A percentile compares a stretch with the other conserved stretches of the same genome.
phyloP scores from a whole-genome alignment of 2,329 filamentous ascomycete species.

The Pyricularia sp. region DNA sequence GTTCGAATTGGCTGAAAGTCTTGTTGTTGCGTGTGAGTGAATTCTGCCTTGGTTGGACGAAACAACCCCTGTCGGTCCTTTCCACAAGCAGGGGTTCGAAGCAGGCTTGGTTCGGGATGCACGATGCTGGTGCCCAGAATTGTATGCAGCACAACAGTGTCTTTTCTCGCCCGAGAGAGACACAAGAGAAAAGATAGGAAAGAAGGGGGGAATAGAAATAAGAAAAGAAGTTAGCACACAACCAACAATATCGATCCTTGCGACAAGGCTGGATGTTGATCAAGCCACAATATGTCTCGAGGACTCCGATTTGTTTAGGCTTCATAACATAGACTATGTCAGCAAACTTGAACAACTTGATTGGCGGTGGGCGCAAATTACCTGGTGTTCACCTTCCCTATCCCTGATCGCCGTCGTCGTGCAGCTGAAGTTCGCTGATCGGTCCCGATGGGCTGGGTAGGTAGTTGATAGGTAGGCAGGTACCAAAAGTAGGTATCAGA shows the following conservation, averaged over 20 bases:
- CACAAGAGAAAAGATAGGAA: background rate
- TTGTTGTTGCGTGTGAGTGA: background rate
- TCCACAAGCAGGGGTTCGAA: background rate
- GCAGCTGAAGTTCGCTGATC: background rate
- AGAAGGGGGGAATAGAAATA: background rate
- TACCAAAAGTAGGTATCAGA: background rate
- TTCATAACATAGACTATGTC: background rate
- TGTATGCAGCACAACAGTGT: background rate
- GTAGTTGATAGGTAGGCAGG: too few relatives aligned
- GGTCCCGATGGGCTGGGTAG: background rate
- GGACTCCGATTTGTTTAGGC: background rate
- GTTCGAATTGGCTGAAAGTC: background rate
- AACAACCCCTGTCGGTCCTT: background rate
- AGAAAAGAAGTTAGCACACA: background rate
- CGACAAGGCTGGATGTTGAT: background rate
- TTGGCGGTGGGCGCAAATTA: background rate
- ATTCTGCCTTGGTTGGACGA: background rate
- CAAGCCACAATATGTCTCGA: background rate
- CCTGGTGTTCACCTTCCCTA: slow-evolving; percentile 1
- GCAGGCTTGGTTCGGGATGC: background rate
- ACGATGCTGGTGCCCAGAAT: background rate
- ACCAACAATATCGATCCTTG: background rate
- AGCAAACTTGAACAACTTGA: background rate
- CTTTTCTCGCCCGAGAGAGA: background rate
- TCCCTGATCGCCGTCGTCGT: background rate